A percentile compares a stretch with the other conserved stretches of the same genome.
Conservation (phyloP, 2,329 filamentous ascomycete genomes). For the Cladorrhinum sp. region DNA sequence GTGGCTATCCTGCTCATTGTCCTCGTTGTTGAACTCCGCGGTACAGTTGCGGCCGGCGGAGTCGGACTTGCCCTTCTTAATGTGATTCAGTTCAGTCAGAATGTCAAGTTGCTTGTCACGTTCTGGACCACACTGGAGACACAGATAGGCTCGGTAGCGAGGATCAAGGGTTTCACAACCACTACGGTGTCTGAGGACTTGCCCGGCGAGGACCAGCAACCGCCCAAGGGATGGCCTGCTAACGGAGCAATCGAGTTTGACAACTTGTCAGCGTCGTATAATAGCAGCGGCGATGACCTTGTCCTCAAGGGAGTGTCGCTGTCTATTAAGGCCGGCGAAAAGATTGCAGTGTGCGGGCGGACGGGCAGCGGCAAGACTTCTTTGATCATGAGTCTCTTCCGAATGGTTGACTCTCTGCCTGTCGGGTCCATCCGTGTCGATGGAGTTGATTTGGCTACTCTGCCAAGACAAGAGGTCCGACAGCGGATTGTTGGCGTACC, state of each 20-base stretch:
- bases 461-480: conserved; percentile 31
- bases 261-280: conserved; percentile 31
- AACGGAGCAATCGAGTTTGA: conserved; percentile 34
- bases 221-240: conserved; percentile 34
- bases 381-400: conserved; percentile 40
- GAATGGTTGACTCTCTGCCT: conserved; percentile 42
- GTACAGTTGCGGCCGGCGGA: conserved; percentile 29
- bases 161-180: conserved; percentile 30
- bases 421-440: conserved; percentile 46
- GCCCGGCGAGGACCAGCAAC: conserved; percentile 20
- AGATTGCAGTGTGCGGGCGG: conserved; percentile 37
- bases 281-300: conserved; percentile 4
- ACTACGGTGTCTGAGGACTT: conserved; percentile 30
- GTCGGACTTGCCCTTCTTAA: conserved; percentile 35
- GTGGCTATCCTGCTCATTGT: conserved; percentile 37
- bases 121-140: conserved; percentile 31
- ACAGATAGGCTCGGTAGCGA: conserved; percentile 34
- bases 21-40: conserved; percentile 35
- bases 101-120: conserved; percentile 29
- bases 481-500: conserved; percentile 42
- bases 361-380: conserved; percentile 33
- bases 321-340: conserved; percentile 31
- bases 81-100: conserved; percentile 29
- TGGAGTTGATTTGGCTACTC: conserved; percentile 35
- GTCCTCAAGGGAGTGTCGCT: conserved; percentile 30